phyloP scores from a whole-genome alignment of 805 yeast species.

The Yarrowia sp. region DNA sequence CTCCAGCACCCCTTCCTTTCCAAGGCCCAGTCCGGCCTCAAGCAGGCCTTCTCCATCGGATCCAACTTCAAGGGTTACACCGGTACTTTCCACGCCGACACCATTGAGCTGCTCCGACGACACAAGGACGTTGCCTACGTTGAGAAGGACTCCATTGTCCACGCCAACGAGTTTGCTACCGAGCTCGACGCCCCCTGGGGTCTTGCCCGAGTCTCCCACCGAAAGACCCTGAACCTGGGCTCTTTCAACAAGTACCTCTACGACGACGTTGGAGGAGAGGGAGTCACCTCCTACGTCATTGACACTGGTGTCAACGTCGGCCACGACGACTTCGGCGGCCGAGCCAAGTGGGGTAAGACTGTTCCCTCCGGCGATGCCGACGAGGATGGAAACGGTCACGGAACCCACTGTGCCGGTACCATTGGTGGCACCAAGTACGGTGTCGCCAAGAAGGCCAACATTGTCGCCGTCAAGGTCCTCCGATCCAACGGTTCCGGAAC shows the following conservation, averaged over 20 bases:
- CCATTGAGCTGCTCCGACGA: constrained; percentile 68
- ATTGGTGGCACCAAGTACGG: constrained; percentile 59
- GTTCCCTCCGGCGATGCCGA: constrained; percentile 50
- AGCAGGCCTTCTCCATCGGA: constrained; percentile 50
- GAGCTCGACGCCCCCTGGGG: constrained; percentile 77
- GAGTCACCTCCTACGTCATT: constrained; percentile 70
- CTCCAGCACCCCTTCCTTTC: constrained; percentile 35
- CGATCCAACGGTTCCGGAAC: constrained; percentile 59
- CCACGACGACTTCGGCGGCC: constrained; percentile 58
- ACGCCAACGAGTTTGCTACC: constrained; percentile 46
- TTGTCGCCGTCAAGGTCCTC: constrained; percentile 62
- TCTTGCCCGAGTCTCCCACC: constrained; percentile 66
- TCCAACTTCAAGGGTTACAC: constrained; percentile 70
- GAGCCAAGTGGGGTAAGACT: constrained; percentile 62
- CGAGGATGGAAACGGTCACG: constrained; percentile 60
- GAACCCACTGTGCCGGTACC: constrained; percentile 67
- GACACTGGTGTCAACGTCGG: constrained; percentile 68
- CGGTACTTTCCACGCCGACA: constrained; percentile 75
- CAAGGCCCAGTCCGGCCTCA: constrained; percentile 33
- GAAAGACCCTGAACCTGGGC: constrained; percentile 57
- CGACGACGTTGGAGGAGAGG: constrained; percentile 59
- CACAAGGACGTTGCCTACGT: constrained; percentile 56
- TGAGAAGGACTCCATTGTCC: constrained; percentile 59
- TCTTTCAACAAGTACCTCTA: constrained; percentile 59
- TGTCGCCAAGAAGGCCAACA: constrained; percentile 57